Percentiles rank a stretch among this genome's conserved stretches.
These are phyloP conservation scores for Neofusicoccum kwambonambiense DNA, from an alignment of 2,329 filamentous ascomycete species.

Conservation along the genomic window DNA sequence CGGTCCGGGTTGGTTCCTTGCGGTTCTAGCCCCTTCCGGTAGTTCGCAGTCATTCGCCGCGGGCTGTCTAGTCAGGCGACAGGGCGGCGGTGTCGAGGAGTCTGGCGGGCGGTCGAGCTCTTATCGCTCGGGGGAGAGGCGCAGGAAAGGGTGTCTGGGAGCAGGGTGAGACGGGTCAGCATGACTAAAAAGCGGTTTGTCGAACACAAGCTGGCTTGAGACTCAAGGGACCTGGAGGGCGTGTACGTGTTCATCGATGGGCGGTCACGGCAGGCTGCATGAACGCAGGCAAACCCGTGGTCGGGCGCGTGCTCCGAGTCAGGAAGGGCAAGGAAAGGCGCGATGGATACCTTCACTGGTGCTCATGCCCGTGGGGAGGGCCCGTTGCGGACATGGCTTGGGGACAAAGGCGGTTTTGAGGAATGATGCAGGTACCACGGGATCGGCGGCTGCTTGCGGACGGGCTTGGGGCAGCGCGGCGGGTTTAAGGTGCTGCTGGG, in stretches of 20 bases:
- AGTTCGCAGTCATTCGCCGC: conserved; percentile 13
- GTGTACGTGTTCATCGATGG: conserved; percentile 38
- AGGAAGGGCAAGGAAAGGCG: conserved; percentile 19
- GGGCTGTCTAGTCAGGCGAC: not conserved
- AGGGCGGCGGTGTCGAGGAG: not conserved
- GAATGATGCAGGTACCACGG: conserved; percentile 15
- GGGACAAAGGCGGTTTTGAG: conserved; percentile 13
- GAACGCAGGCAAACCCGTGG: conserved; percentile 26
- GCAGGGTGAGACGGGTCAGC: conserved; percentile 38
- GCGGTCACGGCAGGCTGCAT: conserved; percentile 29
- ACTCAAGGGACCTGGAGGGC: conserved; percentile 24
- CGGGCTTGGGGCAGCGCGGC: not conserved
- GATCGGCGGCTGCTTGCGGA: conserved; percentile 16
- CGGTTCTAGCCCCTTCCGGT: conserved; percentile 18
- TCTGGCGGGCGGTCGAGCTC: not conserved
- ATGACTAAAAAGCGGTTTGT: conserved; percentile 35
- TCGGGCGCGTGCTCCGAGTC: conserved; percentile 30
- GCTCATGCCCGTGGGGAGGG: not conserved
- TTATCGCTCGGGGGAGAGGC: not conserved
- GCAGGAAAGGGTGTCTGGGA: conserved; percentile 31
- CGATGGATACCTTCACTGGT: conserved; percentile 14
- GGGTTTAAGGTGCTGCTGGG: not conserved
- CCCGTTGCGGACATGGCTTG: conserved; percentile 2
- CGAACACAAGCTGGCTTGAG: conserved; percentile 33
- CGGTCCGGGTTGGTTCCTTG: conserved; percentile 12